Conservation (phyloP, 116 monocot species). For the Trichopus zeylanicus region DNA sequence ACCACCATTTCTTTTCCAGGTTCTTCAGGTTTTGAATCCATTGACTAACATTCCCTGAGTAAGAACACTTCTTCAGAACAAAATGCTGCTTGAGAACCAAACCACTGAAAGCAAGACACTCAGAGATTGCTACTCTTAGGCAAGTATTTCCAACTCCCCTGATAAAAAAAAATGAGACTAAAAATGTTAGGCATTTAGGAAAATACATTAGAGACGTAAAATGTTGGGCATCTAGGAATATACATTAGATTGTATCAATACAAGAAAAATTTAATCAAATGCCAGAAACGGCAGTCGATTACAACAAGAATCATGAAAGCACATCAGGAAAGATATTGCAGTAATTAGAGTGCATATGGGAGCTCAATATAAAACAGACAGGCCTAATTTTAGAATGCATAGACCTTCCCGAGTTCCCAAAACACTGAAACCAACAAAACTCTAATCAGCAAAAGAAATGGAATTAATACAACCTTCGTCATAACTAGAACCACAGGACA, state of each 20-base stretch:
- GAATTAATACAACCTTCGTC: background rate
- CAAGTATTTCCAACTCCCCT: too few relatives aligned
- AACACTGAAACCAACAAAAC: constrained; percentile 2
- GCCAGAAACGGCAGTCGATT: background rate
- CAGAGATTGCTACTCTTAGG: too few relatives aligned
- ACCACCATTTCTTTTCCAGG: background rate
- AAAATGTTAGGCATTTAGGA: too few relatives aligned
- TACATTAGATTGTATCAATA: too few relatives aligned
- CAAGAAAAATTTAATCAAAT: background rate
- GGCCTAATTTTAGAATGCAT: background rate
- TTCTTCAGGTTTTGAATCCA: background rate
- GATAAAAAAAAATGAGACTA: too few relatives aligned
- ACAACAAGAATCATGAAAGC: background rate
- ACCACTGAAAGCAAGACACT: too few relatives aligned
- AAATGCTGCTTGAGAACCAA: background rate
- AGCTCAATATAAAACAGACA: background rate
- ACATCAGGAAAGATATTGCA: background rate
- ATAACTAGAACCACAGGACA: background rate
- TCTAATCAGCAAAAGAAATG: background rate
- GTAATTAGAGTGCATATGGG: background rate
- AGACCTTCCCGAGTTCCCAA: background rate
- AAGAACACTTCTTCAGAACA: too few relatives aligned
- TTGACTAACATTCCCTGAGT: background rate
- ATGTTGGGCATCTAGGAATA: too few relatives aligned
- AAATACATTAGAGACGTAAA: too few relatives aligned